These are phyloP conservation scores for Batkoa obscura DNA, from an alignment of 371 early-diverging fungal species.

Conservation along the genomic window DNA sequence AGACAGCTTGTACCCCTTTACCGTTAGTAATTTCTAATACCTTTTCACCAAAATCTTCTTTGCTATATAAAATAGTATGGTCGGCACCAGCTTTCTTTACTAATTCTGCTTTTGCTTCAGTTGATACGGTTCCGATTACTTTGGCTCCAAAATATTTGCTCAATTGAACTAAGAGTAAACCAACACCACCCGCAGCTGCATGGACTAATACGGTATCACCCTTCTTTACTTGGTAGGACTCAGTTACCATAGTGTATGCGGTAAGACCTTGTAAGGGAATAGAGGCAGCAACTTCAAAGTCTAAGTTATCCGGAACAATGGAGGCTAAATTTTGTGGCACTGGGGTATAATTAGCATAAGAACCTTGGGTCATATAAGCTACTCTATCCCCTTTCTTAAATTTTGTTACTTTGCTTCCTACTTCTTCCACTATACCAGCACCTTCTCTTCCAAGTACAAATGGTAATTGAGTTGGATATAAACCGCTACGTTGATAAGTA, in stretches of 20 bases:
- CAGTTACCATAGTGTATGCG: conserved; percentile 52
- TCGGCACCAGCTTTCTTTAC: conserved; percentile 54
- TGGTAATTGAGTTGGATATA: conserved; percentile 52
- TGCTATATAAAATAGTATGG: conserved; percentile 50
- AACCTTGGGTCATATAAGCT: conserved; percentile 36
- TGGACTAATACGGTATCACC: conserved; percentile 70
- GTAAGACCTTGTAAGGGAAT: conserved; percentile 55
- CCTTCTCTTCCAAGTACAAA: conserved; percentile 65
- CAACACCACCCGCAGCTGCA: conserved; percentile 87
- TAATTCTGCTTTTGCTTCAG: conserved; percentile 51
- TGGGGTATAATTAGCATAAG: conserved; percentile 65
- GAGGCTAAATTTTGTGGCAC: conserved; percentile 20
- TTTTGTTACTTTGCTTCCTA: conserved; percentile 37
- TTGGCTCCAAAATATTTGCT: conserved; percentile 59
- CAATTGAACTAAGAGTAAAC: conserved; percentile 54
- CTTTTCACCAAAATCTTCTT: conserved; percentile 33
- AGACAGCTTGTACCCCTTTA: conserved; percentile 66
- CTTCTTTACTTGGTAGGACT: conserved; percentile 47
- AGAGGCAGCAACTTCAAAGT: conserved; percentile 44
- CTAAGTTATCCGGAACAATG: conserved; percentile 31
- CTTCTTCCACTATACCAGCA: conserved; percentile 61
- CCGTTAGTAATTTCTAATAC: conserved; percentile 38
- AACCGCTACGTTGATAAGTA: conserved; percentile 76
- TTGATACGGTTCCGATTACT: conserved; percentile 81
- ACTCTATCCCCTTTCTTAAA: conserved; percentile 69